Percentiles rank a stretch among this genome's conserved stretches.
phyloP scores from a whole-genome alignment of 768 basidiomycete species.

The Termitomyces sp. region DNA sequence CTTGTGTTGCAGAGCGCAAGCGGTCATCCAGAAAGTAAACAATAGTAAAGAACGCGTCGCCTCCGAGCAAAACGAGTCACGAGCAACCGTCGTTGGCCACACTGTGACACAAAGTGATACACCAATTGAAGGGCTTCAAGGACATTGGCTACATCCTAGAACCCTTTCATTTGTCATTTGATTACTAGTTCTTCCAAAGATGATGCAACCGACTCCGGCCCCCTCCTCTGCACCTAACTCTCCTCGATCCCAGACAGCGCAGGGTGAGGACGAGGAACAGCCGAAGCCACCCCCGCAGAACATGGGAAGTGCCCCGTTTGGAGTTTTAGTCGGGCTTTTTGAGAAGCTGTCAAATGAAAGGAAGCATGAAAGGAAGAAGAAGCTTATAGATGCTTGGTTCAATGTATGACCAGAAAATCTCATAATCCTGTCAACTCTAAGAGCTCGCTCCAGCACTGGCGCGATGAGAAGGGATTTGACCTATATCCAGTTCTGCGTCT shows the following conservation, averaged over 20 bases:
- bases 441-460: slow-evolving; percentile 61
- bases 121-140: neutral
- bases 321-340: slow-evolving; percentile 65
- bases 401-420: slow-evolving; percentile 44
- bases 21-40: slow-evolving; percentile 13
- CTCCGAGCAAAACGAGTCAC: slow-evolving; percentile 11
- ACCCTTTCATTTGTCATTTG: neutral
- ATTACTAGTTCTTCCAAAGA: slow-evolving; percentile 12
- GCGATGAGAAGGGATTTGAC: slow-evolving; percentile 79
- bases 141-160: neutral
- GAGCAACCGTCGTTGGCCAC: slow-evolving; percentile 3
- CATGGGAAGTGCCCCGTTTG: slow-evolving; percentile 63
- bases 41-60: slow-evolving; percentile 31
- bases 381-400: slow-evolving; percentile 73
- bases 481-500: slow-evolving; percentile 87
- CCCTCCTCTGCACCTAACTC: slow-evolving; percentile 54
- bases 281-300: slow-evolving; percentile 53
- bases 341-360: slow-evolving; percentile 67
- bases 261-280: slow-evolving; percentile 19
- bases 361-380: slow-evolving; percentile 69
- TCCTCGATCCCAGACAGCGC: slow-evolving; percentile 20
- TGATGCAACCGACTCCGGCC: slow-evolving; percentile 65
- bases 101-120: neutral
- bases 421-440: slow-evolving; percentile 5
- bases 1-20: neutral